Evolutionary conservation across 441 rosid genomes (phyloP), one percentile per base, ranked within the genome.

Genomic region (Arabidopsis hybrid): DNA sequence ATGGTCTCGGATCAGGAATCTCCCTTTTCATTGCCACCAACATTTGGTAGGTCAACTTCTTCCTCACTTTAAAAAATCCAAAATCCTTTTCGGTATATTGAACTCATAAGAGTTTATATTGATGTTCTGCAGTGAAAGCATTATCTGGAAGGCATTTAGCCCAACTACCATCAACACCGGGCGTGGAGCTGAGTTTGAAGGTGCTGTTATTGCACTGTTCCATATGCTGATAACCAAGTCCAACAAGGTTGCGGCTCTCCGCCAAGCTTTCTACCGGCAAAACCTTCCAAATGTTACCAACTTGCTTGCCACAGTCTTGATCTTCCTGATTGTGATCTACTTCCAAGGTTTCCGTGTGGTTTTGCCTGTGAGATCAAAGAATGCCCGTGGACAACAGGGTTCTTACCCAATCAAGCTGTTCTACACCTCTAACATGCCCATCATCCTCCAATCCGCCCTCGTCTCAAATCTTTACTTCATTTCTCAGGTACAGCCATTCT

Each of bases 91-190:
- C 18, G 18, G 14, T 17, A 4, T 40, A 14, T 34, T 7, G 7
- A 1, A 8, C 71, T 16, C 64, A 45, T 66, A 43, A 65, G 2
- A 29, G 12, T 1, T 61, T 1, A 57, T 72, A 3, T 31, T 65
- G 49, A 75, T 75, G 50, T 36, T 42, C 53, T 51, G 69, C 86
- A 87, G 93, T 73, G 91, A 87, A 77, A 92, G 77, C 77, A 95
- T 92, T 45, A 95, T 95, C 58, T 95, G 98, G 99, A 95, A 89
- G 72, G 99, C 98, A 36, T 95, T 95, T 67, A 92, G 98, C 76
- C 99, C 99, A 0, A 95, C 98, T 0, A 95, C 99, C 10, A 89
- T 95, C 52, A 95, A 95, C 81, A 91, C 94, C n/a, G 97, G 97
- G 0, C 86, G 99, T 13, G 99, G 99, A 45, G 98, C 99, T 63